phyloP scores from a whole-genome alignment of 2,329 filamentous ascomycete species.

The Chaetomium globosum region DNA sequence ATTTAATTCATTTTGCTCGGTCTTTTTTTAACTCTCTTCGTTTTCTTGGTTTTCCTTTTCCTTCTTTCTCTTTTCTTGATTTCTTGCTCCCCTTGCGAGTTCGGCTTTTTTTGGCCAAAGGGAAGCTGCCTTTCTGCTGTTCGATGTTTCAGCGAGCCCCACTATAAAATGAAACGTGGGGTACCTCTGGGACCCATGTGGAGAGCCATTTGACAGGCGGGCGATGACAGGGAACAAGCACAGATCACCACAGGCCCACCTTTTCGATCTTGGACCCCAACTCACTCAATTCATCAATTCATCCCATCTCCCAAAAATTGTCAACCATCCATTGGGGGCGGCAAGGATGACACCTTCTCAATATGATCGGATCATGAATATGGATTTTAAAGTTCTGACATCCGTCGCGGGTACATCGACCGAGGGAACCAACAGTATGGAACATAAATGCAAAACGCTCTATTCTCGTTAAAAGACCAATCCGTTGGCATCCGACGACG shows the following conservation, averaged over 20 bases:
- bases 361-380: background rate
- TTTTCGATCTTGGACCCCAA: slow-evolving; percentile 8
- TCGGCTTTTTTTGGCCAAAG: no score
- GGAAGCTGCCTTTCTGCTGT: background rate
- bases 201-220: background rate
- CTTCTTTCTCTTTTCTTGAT: no score
- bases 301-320: background rate
- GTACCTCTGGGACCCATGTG: background rate
- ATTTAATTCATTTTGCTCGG: no score
- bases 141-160: background rate
- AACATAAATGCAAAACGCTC: background rate
- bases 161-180: background rate
- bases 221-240: background rate
- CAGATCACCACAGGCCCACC: background rate
- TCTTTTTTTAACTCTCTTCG: no score
- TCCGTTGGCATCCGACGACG: background rate
- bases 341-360: slow-evolving; percentile 2
- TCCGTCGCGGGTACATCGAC: background rate
- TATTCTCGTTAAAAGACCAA: background rate
- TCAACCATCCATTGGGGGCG: no score
- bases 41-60: no score
- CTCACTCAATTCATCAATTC: background rate
- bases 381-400: background rate
- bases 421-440: background rate
- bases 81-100: no score